Percentiles rank a stretch among this genome's conserved stretches.
phyloP scores from a whole-genome alignment of 345 rosid genomes.

The Clarkia xantiana region DNA sequence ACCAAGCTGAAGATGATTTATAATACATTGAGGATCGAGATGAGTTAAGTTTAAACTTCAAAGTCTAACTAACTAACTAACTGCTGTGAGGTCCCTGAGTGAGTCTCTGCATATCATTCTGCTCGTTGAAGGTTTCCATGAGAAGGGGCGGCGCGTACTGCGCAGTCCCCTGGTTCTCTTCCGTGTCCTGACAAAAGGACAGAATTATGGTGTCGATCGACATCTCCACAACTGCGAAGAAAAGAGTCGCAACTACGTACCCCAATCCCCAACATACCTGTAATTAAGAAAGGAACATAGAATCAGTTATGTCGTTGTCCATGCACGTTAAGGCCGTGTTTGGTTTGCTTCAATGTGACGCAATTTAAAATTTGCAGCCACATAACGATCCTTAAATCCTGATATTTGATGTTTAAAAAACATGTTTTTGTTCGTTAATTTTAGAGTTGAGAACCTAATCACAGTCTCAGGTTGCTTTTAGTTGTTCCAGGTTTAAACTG shows the following conservation, averaged over 20 bases:
- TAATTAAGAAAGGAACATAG: neutral
- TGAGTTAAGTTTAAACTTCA: too few relatives aligned
- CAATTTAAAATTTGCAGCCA: too few relatives aligned
- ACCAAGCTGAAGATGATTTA: too few relatives aligned
- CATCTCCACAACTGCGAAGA: slow-evolving; percentile 96
- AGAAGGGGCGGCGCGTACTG: slow-evolving; percentile 93
- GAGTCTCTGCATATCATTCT: slow-evolving; percentile 53
- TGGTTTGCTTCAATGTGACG: too few relatives aligned
- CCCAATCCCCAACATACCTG: slow-evolving; percentile 96
- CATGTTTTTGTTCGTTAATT: too few relatives aligned
- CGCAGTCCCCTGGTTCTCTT: slow-evolving; percentile 95
- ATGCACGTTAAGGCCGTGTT: neutral
- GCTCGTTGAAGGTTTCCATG: slow-evolving; percentile 65
- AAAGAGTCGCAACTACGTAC: slow-evolving; percentile 78
- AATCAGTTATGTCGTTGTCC: neutral
- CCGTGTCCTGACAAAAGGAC: slow-evolving; percentile 92
- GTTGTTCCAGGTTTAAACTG: too few relatives aligned
- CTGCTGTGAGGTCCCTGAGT: slow-evolving; percentile 25
- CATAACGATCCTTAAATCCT: too few relatives aligned
- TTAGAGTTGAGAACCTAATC: too few relatives aligned
- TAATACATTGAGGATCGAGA: too few relatives aligned
- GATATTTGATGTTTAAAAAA: too few relatives aligned
- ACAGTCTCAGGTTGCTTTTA: too few relatives aligned
- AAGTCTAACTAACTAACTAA: too few relatives aligned
- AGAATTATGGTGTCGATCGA: slow-evolving; percentile 88